Base-by-base conservation (phyloP, 768 basidiomycete species). In the Amanita rubescens region DNA sequence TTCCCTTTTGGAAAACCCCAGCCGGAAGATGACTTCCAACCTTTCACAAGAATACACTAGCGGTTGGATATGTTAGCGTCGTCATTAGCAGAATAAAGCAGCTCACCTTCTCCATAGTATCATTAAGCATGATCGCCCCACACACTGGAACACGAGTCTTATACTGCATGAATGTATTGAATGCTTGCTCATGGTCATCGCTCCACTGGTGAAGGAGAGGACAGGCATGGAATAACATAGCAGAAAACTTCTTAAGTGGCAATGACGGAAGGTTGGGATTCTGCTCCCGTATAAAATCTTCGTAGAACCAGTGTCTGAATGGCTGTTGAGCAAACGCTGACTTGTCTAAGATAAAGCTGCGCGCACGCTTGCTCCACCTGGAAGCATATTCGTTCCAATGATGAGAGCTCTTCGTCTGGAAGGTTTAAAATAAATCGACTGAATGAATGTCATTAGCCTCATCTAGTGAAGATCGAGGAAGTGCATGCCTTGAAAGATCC, bases 1-100 rank as follows among this genome's bases (percentile, higher is more conserved):
- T 99, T 99, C n/a, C 96, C 96, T 66, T 95, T 90, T 6, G 96
- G 96, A 69, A 98, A 99, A n/a, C 92, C 88, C 96, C 96, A 99
- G 6, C 93, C 91, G 2, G 96, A 90, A 17, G 87, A 90, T 33
- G 91, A 83, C 68, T 96, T 97, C 92, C 92, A 98, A 6, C 96
- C 96, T 69, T 96, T 94, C 55, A 99, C 96, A 55, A 99, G 79
- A n/a, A 99, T 77, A 63, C 91, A 94, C 94, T 97, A 64, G 3
- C 38, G 44, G 43, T 27, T 14, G 6, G 15, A 7, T 30, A 20
- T 10, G 24, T 38, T 17, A 20, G 33, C 12, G n/a, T n/a, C 19
- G 11, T 37, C 45, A 12, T 51, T 10, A 25, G 22, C 20, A 14
- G 46, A 35, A 34, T 51, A 20, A 45, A 53, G 19, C 49, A 48